Evolutionary conservation across 768 basidiomycete species (phyloP), one percentile per base, ranked within the genome.

Genomic region (Rhodotorula diobovata): DNA sequence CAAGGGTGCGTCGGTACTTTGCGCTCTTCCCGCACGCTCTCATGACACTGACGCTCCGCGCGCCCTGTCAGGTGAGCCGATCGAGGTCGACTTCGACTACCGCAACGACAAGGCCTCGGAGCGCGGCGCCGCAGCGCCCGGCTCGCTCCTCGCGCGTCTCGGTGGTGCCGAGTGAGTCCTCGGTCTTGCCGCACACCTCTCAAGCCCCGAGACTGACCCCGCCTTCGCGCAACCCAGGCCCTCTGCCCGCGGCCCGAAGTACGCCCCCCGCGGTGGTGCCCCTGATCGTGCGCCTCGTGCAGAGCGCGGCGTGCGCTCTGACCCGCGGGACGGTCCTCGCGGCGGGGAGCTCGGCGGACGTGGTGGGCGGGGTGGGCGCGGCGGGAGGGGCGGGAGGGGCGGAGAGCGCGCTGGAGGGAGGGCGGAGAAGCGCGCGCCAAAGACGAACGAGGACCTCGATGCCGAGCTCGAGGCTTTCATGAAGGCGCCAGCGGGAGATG

Each of bases 401-500:
- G 63, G 63, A 1, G 48, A 25, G 30, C 57, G 53, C 50, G 46
- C 16, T 46, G 55, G 56, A 4, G 66, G 45, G 20, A 45, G 50
- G 45, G 30, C 43, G 20, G 67, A 37, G 28, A 65, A 61, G 66
- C 51, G 67, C 39, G 61, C 58, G 35, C 63, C 77, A 0, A 77
- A 68, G 67, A 76, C 76, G 55, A 65, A 64, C 16, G 74, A 71
- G 8, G 76, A 77, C 37, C 50, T 78, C 30, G 77, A 78, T 51
- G 58, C 59, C 21, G 77, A 78, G 71, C 61, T 78, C 32, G 76
- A 76, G 50, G 76, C 72, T 21, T 78, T 77, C 64, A 77, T 78
- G 77, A 69, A 66, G 56, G 56, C 39, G 2, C 73, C 60, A 30
- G 14, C 41, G n/a, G 39, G 62, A 10, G 72, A 61, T 8, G 45